These are phyloP conservation scores for Wallacemonas sp. DNA, from an alignment of 208 protist species.

Conservation along the genomic window DNA sequence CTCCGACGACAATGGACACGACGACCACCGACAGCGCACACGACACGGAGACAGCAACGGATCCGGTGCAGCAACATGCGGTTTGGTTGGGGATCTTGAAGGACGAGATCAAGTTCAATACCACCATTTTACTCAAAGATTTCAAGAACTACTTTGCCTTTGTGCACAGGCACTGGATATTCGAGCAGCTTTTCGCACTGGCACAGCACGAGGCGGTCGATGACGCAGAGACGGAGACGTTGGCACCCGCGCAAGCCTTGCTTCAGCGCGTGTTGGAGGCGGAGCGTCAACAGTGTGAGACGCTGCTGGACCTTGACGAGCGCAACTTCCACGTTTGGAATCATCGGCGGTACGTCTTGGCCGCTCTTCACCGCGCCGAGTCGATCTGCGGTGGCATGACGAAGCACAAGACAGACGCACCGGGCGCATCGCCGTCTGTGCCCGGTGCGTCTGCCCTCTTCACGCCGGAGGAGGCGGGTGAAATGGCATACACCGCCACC, in stretches of 20 bases:
- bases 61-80: no score
- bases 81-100: slow-evolving; percentile 26
- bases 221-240: no score
- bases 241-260: not conserved
- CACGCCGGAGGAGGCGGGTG: slow-evolving; percentile 37
- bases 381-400: not conserved
- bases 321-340: slow-evolving; percentile 93
- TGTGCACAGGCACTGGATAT: slow-evolving; percentile 81
- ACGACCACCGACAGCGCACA: not conserved
- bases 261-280: slow-evolving; percentile 41
- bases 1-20: no score
- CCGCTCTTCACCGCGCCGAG: slow-evolving; percentile 26
- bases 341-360: slow-evolving; percentile 68
- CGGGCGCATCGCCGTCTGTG: not conserved
- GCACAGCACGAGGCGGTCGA: slow-evolving; percentile 33
- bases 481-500: slow-evolving; percentile 78
- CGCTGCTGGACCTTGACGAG: slow-evolving; percentile 78
- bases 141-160: slow-evolving; percentile 90
- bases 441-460: slow-evolving; percentile 20
- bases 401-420: not conserved
- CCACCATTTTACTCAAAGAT: slow-evolving; percentile 57
- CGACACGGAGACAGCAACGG: not conserved
- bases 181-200: slow-evolving; percentile 41
- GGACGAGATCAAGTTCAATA: slow-evolving; percentile 70
- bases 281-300: slow-evolving; percentile 70